Conservation (phyloP, 2,329 filamentous ascomycete genomes). For the Arthrobotrys musiformis region DNA sequence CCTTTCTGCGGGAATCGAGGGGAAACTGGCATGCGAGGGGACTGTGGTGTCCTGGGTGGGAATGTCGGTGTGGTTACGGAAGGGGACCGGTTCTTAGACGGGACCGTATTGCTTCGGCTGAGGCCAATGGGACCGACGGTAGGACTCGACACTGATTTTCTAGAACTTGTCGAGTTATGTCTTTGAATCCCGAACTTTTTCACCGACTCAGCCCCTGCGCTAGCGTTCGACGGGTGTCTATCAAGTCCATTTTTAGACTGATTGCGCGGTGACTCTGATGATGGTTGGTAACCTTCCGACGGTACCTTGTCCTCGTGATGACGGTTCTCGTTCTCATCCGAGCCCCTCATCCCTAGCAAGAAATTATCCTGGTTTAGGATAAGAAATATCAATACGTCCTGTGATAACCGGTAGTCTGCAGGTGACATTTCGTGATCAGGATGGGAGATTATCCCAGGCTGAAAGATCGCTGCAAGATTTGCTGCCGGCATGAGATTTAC, state of each 20-base stretch:
- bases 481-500: slow-evolving; percentile 96
- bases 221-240: slow-evolving; percentile 86
- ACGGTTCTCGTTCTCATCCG: slow-evolving; percentile 79
- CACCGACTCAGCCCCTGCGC: slow-evolving; percentile 86
- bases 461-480: slow-evolving; percentile 96
- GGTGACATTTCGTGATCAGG: slow-evolving; percentile 95
- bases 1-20: slow-evolving; percentile 54
- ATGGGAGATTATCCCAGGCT: slow-evolving; percentile 94
- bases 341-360: slow-evolving; percentile 93
- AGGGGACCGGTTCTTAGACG: slow-evolving; percentile 84
- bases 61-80: slow-evolving; percentile 76
- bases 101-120: slow-evolving; percentile 89
- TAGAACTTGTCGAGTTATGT: slow-evolving; percentile 93
- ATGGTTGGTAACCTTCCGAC: slow-evolving; percentile 61
- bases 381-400: slow-evolving; percentile 95
- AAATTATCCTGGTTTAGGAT: slow-evolving; percentile 99
- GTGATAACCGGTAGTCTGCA: slow-evolving; percentile 90
- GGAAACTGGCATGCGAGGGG: slow-evolving; percentile 64
- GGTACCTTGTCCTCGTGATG: slow-evolving; percentile 74
- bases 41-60: slow-evolving; percentile 67
- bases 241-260: slow-evolving; percentile 71
- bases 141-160: slow-evolving; percentile 68
- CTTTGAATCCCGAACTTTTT: slow-evolving; percentile 81
- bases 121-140: slow-evolving; percentile 71
- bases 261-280: slow-evolving; percentile 67